phyloP scores from a whole-genome alignment of 2,329 filamentous ascomycete species.

The Alternaria triticimaculans region DNA sequence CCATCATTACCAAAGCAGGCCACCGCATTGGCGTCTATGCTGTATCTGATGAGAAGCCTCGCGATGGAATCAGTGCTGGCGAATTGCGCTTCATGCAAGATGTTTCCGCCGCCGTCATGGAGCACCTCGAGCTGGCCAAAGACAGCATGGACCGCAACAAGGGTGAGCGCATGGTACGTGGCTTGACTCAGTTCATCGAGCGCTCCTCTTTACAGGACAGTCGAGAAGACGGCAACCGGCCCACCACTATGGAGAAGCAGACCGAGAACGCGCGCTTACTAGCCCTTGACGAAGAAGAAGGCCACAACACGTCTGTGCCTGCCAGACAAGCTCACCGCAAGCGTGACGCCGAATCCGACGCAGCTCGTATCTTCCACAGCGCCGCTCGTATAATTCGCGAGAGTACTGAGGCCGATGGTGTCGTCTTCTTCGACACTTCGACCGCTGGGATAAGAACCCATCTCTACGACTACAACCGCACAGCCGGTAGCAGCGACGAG shows the following conservation, averaged over 20 bases:
- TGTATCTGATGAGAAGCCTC: constrained; percentile 40
- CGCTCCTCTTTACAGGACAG: constrained; percentile 34
- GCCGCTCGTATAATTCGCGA: constrained; percentile 46
- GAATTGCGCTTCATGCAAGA: constrained; percentile 42
- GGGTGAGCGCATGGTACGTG: constrained; percentile 43
- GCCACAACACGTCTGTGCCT: constrained; percentile 2
- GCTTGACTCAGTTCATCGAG: constrained; percentile 43
- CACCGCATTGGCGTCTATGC: constrained; percentile 42
- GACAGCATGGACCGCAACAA: constrained; percentile 34
- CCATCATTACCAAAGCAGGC: constrained; percentile 38
- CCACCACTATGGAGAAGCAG: constrained; percentile 41
- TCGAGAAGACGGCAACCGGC: constrained; percentile 21
- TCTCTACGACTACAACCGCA: constrained; percentile 27
- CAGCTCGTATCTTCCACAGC: constrained; percentile 42
- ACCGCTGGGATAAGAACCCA: constrained; percentile 36
- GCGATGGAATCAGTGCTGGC: constrained; percentile 28
- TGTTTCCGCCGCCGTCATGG: constrained; percentile 40
- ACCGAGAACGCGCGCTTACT: constrained; percentile 44
- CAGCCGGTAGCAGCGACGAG: constrained; percentile 32
- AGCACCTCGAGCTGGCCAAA: constrained; percentile 40
- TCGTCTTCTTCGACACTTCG: constrained; percentile 46
- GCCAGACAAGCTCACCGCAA: constrained; percentile 29
- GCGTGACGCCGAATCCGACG: constrained; percentile 30
- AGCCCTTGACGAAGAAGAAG: constrained; percentile 30
- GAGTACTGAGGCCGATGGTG: constrained; percentile 42